A percentile compares a stretch with the other conserved stretches of the same genome.
phyloP scores from a whole-genome alignment of 164 flowering plant genomes.

The Liriodendron chinense region DNA sequence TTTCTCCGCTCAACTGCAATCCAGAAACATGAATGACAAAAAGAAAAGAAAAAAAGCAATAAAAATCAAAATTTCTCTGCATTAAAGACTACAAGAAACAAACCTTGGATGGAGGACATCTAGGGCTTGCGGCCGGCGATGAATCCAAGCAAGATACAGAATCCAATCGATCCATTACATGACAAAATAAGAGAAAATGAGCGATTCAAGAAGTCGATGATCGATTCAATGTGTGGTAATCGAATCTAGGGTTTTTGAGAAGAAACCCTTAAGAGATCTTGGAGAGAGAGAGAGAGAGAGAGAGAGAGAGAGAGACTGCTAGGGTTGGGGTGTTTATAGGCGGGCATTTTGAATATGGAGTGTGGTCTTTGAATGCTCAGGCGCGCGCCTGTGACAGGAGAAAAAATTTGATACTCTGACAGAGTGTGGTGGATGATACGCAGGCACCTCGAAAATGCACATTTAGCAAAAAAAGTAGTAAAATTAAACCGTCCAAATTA shows the following conservation, averaged over 20 bases:
- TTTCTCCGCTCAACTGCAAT: conserved; percentile 26
- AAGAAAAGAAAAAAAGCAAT: not conserved
- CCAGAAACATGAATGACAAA: not conserved
- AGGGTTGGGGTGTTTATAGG: not conserved
- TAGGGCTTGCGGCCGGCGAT: not conserved
- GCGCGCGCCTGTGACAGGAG: not conserved
- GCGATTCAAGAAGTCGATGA: not conserved
- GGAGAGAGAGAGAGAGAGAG: not conserved
- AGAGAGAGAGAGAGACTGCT: not conserved
- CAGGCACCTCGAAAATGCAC: no score
- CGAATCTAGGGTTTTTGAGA: not conserved
- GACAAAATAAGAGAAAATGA: not conserved
- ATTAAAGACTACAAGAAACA: not conserved
- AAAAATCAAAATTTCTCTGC: not conserved
- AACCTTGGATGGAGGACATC: not conserved
- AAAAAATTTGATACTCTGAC: no score
- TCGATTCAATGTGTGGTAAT: not conserved
- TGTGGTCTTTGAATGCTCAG: not conserved
- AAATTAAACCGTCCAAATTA: no score
- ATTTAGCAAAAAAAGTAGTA: no score
- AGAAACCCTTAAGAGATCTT: not conserved
- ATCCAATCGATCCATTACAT: not conserved
- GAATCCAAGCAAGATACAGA: not conserved
- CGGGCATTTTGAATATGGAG: not conserved
- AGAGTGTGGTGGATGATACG: no score